Evolutionary conservation across 1,284 basidiomycete genomes (phyloP).

Genomic region (Leccinum subrobustum): DNA sequence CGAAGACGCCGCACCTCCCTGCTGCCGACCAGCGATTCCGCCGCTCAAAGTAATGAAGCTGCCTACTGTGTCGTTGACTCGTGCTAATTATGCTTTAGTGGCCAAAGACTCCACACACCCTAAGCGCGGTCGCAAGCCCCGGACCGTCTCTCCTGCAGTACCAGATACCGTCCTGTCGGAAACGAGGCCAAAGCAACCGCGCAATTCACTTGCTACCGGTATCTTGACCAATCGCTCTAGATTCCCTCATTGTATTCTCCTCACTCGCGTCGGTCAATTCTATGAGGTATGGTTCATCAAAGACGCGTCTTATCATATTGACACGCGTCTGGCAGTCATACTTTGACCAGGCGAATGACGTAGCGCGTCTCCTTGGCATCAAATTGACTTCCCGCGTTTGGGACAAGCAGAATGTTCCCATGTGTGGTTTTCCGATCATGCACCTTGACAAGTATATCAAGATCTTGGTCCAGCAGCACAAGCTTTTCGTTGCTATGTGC

Average conservation of each 20-base stretch:
- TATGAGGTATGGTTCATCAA: slow-evolving; percentile 69
- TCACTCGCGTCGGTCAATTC: slow-evolving; percentile 92
- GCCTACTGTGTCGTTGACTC: not conserved
- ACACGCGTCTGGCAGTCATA: slow-evolving; percentile 64
- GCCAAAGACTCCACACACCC: slow-evolving; percentile 6
- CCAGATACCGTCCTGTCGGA: not conserved
- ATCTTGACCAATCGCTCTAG: slow-evolving; percentile 70
- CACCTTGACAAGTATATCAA: slow-evolving; percentile 88
- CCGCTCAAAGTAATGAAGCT: slow-evolving; percentile 9
- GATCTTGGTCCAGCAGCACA: slow-evolving; percentile 78
- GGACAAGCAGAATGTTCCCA: slow-evolving; percentile 63
- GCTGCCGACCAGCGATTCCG: not conserved
- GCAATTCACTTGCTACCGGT: slow-evolving; percentile 61
- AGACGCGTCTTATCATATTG: slow-evolving; percentile 6
- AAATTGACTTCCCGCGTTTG: slow-evolving; percentile 76
- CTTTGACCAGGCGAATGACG: slow-evolving; percentile 84
- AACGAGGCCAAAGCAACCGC: slow-evolving; percentile 34
- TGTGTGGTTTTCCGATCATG: slow-evolving; percentile 90
- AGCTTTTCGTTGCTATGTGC: slow-evolving; percentile 85
- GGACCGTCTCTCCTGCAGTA: not conserved
- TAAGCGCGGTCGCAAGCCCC: slow-evolving; percentile 25
- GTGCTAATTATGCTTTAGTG: not conserved
- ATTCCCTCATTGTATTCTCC: slow-evolving; percentile 86
- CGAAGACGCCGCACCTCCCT: slow-evolving; percentile 3
- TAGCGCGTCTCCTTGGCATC: slow-evolving; percentile 77